Base-by-base conservation (phyloP, 2,329 filamentous ascomycete genomes). In the Talaromyces verruculosus region DNA sequence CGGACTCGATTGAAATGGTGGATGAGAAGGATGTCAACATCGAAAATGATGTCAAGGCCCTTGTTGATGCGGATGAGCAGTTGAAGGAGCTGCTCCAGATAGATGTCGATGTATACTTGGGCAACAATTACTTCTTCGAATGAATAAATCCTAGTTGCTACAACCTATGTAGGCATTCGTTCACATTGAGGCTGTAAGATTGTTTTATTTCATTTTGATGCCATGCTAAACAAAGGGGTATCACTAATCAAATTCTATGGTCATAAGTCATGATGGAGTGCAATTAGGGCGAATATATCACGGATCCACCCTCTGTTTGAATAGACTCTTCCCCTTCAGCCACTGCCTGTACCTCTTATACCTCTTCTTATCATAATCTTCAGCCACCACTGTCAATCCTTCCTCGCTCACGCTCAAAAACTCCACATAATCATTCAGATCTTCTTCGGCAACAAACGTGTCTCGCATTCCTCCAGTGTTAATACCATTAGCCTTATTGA, bases 281-380 rank as follows among this genome's bases (percentile, higher is more conserved):
- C 11, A 25, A 35, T 35, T n/a, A 19, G 53, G 28, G 53, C 28
- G 10, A 13, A 13, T 13, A 35, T 22, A 60, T 60, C 57, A 60
- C 2, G 57, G 13, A 45, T 84, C 83, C 69, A 84, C 83, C 55
- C 89, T 87, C 83, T 97, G 93, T 80, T 98, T 98, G 78, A 98
- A 98, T 73, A 98, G 85, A 72, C 92, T 97, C 82, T 97, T 98
- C 19, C 94, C 94, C 68, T 89, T 86, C 74, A 99, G 83, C 94
- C 95, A 99, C 79, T 97, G 96, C 73, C 89, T 83, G 79, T 99
- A 99, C 10, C 93, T 91, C 80, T 97, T 98, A 78, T 99, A 99
- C 71, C 95, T 84, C 84, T 98, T 97, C 85, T 96, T 98, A 47
- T 86, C 85, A 55, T 88, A 85, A 77, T 98, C 95, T 73, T 96